phyloP scores from a whole-genome alignment of 495 filamentous ascomycete genomes.

The Daldinia childiae region DNA sequence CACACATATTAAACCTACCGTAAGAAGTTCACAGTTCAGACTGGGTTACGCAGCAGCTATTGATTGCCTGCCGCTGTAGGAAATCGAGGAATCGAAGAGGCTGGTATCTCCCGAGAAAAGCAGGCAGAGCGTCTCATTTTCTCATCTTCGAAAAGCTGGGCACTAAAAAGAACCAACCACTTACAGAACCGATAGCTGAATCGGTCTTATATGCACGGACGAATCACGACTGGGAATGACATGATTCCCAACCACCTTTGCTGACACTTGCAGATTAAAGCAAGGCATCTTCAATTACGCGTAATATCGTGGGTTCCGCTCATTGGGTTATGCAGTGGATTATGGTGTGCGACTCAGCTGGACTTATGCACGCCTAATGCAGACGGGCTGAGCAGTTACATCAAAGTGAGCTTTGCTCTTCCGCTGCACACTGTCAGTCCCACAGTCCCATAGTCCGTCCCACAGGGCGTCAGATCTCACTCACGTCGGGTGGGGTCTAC shows the following conservation, averaged over 20 bases:
- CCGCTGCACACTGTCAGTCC: conserved; percentile 3
- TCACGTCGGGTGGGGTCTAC: conserved; percentile 3
- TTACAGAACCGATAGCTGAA: conserved; percentile 8
- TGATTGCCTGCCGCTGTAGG: conserved; percentile 7
- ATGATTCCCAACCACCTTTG: conserved; percentile 31
- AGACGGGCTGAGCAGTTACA: conserved; percentile 37
- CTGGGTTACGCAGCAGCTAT: background rate
- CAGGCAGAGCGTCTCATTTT: conserved; percentile 13
- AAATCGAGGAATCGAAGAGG: conserved; percentile 35
- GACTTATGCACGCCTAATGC: conserved; percentile 44
- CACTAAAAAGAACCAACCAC: conserved; percentile 33
- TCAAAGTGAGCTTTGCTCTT: conserved; percentile 34
- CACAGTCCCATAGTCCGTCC: conserved; percentile 6
- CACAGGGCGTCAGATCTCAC: conserved; percentile 22
- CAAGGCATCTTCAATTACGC: conserved; percentile 44
- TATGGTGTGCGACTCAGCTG: conserved; percentile 29
- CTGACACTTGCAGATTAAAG: conserved; percentile 39
- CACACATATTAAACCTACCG: conserved; percentile 10
- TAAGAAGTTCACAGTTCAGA: conserved; percentile 8
- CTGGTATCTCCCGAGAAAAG: conserved; percentile 29
- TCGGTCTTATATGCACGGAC: conserved; percentile 22
- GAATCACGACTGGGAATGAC: conserved; percentile 32
- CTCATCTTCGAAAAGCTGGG: conserved; percentile 31
- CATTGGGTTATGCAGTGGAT: conserved; percentile 41
- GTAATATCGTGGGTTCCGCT: conserved; percentile 43